phyloP scores from a whole-genome alignment of 805 yeast species.

The Zygoascus tannicola region DNA sequence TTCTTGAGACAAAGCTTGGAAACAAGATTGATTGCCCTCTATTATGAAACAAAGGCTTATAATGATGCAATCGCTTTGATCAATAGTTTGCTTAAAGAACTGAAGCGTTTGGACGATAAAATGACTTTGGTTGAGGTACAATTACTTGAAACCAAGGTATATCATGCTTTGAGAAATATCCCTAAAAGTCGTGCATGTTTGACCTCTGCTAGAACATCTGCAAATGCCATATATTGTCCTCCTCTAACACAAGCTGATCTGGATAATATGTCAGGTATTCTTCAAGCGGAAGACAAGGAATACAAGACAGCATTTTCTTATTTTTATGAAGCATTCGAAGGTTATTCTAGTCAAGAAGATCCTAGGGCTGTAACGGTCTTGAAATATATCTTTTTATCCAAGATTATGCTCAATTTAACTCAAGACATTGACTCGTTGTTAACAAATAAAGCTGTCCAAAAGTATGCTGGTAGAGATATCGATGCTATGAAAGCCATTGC shows the following conservation, averaged over 20 bases:
- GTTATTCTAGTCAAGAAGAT: conserved; percentile 54
- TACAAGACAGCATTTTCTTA: conserved; percentile 93
- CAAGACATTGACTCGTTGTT: conserved; percentile 79
- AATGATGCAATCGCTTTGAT: conserved; percentile 66
- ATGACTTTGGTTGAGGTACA: conserved; percentile 93
- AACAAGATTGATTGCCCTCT: conserved; percentile 68
- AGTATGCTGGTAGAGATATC: conserved; percentile 73
- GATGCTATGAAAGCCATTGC: conserved; percentile 96
- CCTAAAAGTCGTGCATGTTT: conserved; percentile 87
- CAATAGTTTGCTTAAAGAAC: conserved; percentile 64
- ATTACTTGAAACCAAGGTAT: conserved; percentile 78
- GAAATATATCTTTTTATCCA: conserved; percentile 86
- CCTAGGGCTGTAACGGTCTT: conserved; percentile 58
- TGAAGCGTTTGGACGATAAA: conserved; percentile 91
- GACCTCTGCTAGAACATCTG: conserved; percentile 92
- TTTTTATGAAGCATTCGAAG: conserved; percentile 91
- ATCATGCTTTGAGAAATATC: conserved; percentile 82
- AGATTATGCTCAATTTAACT: conserved; percentile 81
- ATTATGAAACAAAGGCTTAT: conserved; percentile 55
- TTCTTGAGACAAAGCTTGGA: conserved; percentile 85
- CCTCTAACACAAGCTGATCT: conserved; percentile 89
- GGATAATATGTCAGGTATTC: conserved; percentile 89
- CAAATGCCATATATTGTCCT: conserved; percentile 94
- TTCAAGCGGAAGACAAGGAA: conserved; percentile 95
- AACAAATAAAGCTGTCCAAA: conserved; percentile 60